phyloP scores from a whole-genome alignment of 2,329 filamentous ascomycete genomes.

The Ophiocordyceps camponoti-floridani region DNA sequence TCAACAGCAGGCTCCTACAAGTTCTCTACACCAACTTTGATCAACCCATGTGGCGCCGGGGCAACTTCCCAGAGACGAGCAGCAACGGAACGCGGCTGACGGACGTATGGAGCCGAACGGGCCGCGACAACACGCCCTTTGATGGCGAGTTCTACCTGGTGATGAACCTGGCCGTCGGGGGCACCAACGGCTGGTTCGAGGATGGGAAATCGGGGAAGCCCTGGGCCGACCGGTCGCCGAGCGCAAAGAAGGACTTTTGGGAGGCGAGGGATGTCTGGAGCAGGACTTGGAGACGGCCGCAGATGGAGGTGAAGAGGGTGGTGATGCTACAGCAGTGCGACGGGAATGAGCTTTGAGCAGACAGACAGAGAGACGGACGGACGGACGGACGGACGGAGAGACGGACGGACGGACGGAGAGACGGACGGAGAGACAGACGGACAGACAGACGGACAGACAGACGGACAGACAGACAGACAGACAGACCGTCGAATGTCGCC shows the following conservation, averaged over 20 bases:
- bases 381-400: no score
- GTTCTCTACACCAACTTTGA: conserved; percentile 66
- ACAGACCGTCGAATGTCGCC: no score
- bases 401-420: no score
- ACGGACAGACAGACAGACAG: no score
- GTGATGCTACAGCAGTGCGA: conserved; percentile 55
- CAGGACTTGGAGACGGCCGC: conserved; percentile 52
- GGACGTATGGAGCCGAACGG: conserved; percentile 47
- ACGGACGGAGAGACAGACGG: no score
- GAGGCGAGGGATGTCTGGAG: conserved; percentile 44
- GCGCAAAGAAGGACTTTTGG: conserved; percentile 65
- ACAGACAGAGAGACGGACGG: no score
- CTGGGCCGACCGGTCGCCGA: conserved; percentile 53
- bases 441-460: no score
- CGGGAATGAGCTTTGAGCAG: conserved; percentile 31
- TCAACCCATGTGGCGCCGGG: conserved; percentile 47
- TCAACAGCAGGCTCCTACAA: conserved; percentile 64
- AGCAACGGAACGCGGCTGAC: conserved; percentile 46
- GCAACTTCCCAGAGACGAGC: conserved; percentile 45
- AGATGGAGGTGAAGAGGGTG: conserved; percentile 53
- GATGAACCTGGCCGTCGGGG: conserved; percentile 57
- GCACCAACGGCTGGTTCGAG: conserved; percentile 70
- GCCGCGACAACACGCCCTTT: conserved; percentile 48
- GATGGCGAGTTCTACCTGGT: conserved; percentile 63
- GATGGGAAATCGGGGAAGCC: conserved; percentile 57